These are phyloP conservation scores for Pichia sp. DNA, from an alignment of 1,139 yeast genomes.

Conservation along the genomic window DNA sequence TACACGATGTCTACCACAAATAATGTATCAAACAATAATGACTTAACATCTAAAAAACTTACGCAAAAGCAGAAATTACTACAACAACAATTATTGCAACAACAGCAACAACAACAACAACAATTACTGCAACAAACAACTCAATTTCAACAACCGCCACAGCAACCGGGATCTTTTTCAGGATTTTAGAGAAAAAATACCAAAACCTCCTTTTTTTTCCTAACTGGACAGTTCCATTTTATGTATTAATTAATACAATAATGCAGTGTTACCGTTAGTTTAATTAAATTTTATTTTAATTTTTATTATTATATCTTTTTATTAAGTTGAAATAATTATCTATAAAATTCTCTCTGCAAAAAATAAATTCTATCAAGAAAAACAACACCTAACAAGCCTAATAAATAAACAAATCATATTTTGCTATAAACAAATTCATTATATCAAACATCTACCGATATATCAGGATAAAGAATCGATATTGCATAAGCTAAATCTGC, in stretches of 20 bases:
- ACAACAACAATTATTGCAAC: slow-evolving; percentile 21
- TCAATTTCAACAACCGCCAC: slow-evolving; percentile 3
- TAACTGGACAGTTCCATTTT: too few relatives aligned
- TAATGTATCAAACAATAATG: slow-evolving; percentile 1
- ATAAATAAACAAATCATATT: slow-evolving; percentile 55
- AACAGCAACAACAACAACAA: slow-evolving; percentile 22
- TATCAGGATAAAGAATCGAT: slow-evolving; percentile 44
- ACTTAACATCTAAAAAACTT: slow-evolving; percentile 24
- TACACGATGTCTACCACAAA: neutral
- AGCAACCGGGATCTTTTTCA: slow-evolving; percentile 17
- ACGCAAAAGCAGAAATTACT: slow-evolving; percentile 12
- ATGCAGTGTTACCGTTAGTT: too few relatives aligned
- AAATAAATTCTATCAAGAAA: slow-evolving; percentile 71
- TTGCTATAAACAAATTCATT: slow-evolving; percentile 58
- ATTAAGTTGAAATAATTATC: neutral
- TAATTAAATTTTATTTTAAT: too few relatives aligned
- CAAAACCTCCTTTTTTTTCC: too few relatives aligned
- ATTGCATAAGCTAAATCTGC: slow-evolving; percentile 76
- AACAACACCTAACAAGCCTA: slow-evolving; percentile 86
- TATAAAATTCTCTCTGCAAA: slow-evolving; percentile 45
- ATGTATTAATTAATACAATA: too few relatives aligned
- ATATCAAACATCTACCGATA: slow-evolving; percentile 27
- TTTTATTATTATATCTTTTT: too few relatives aligned
- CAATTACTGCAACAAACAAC: slow-evolving; percentile 9
- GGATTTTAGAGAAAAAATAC: slow-evolving; percentile 16